Evolutionary conservation across 305 asterid genomes (phyloP).

Genomic region (Solanum hybrid): DNA sequence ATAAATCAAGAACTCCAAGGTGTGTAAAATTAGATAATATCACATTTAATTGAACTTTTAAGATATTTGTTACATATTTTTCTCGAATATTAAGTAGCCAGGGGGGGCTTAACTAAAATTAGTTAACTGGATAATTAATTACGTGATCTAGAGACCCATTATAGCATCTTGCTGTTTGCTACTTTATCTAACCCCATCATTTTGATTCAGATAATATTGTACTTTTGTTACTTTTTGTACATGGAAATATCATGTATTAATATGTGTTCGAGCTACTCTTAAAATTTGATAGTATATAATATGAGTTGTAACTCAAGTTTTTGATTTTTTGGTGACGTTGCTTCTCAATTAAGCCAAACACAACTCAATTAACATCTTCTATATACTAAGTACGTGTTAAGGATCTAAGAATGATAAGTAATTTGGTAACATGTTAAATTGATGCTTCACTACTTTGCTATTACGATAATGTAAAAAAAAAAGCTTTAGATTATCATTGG

Average conservation of each 20-base stretch:
- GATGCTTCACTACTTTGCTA: neutral
- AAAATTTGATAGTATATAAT: neutral
- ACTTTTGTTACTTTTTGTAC: neutral
- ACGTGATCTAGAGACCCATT: neutral
- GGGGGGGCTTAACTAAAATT: neutral
- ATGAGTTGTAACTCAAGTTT: neutral
- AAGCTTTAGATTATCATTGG: neutral
- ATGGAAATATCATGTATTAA: neutral
- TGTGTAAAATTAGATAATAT: neutral
- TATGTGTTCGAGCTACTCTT: neutral
- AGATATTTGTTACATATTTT: neutral
- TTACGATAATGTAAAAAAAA: neutral
- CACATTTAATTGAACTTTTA: neutral
- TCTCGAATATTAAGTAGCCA: neutral
- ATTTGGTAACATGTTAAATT: neutral
- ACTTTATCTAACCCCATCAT: neutral
- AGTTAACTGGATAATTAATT: neutral
- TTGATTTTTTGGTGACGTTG: neutral
- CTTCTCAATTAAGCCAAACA: neutral
- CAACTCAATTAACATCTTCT: neutral
- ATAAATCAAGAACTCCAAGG: neutral
- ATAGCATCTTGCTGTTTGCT: neutral
- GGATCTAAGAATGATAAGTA: neutral
- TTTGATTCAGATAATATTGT: neutral
- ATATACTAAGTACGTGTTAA: neutral